These are phyloP conservation scores for Schizophyllum amplum DNA, from an alignment of 1,284 basidiomycete species.

Conservation along the genomic window DNA sequence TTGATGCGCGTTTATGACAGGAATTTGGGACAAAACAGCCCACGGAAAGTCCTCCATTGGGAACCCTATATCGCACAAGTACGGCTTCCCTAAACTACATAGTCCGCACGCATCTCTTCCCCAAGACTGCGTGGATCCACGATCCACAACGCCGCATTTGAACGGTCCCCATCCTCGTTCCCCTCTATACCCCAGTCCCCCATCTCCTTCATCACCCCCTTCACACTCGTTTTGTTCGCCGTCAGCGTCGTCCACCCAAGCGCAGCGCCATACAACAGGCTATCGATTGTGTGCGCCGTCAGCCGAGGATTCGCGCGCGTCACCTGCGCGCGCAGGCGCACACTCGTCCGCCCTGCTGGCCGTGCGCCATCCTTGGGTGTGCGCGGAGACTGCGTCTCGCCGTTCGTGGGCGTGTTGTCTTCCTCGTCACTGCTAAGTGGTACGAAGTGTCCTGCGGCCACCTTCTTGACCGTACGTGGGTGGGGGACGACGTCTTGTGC, in stretches of 20 bases:
- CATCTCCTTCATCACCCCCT: constrained; percentile 59
- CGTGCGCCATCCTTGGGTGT: background rate
- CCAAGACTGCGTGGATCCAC: constrained; percentile 70
- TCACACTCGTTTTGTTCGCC: constrained; percentile 71
- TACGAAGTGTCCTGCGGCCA: background rate
- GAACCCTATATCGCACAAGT: no score
- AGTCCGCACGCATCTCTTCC: constrained; percentile 53
- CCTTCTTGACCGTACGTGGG: constrained; percentile 17
- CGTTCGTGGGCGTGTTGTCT: background rate
- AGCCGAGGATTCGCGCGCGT: constrained; percentile 49
- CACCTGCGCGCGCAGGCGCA: constrained; percentile 35
- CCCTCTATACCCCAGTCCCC: constrained; percentile 21
- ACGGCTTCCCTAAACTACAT: background rate
- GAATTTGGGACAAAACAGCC: no score
- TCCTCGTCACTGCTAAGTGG: background rate
- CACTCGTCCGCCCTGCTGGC: constrained; percentile 26
- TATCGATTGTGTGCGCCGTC: constrained; percentile 63
- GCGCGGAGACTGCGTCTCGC: constrained; percentile 1
- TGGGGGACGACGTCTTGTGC: constrained; percentile 32
- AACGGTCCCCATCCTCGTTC: constrained; percentile 16
- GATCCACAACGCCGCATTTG: constrained; percentile 49
- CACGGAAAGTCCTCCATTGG: no score
- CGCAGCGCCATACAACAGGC: constrained; percentile 58
- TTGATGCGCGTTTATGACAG: no score
- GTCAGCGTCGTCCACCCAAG: constrained; percentile 77